phyloP scores from a whole-genome alignment of 2,329 filamentous ascomycete genomes.

The Aspergillus puulaauensis region DNA sequence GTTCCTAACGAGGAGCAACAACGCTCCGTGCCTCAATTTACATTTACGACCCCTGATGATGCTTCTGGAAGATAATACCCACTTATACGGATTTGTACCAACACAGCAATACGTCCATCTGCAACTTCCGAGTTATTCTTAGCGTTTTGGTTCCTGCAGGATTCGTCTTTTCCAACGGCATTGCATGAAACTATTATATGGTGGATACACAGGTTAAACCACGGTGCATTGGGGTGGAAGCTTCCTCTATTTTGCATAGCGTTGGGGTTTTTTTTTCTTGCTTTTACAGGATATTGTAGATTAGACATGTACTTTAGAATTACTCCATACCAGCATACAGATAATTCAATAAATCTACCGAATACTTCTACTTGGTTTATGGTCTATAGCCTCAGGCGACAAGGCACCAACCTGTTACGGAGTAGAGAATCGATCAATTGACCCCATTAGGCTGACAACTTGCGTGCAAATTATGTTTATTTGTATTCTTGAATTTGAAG shows the following conservation, averaged over 20 bases:
- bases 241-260: too few relatives aligned
- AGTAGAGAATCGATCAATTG: background rate
- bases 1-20: constrained; percentile 7
- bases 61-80: background rate
- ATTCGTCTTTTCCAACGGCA: background rate
- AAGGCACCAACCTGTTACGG: constrained; percentile 11
- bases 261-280: background rate
- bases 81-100: background rate
- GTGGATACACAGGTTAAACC: too few relatives aligned
- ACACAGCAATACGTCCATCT: background rate
- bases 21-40: constrained; percentile 3
- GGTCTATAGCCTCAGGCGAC: background rate
- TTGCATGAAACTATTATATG: too few relatives aligned
- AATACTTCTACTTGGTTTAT: background rate
- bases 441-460: background rate
- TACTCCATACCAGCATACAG: background rate
- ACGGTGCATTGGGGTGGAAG: too few relatives aligned
- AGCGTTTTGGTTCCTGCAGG: background rate
- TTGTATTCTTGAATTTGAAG: background rate
- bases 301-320: background rate
- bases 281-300: too few relatives aligned
- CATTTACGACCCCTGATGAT: constrained; percentile 7
- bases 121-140: background rate
- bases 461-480: background rate
- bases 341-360: background rate